Evolutionary conservation across 106 monocot genomes (phyloP), one percentile per base, ranked within the genome.

Genomic region (Dioscorea zingiberensis): DNA sequence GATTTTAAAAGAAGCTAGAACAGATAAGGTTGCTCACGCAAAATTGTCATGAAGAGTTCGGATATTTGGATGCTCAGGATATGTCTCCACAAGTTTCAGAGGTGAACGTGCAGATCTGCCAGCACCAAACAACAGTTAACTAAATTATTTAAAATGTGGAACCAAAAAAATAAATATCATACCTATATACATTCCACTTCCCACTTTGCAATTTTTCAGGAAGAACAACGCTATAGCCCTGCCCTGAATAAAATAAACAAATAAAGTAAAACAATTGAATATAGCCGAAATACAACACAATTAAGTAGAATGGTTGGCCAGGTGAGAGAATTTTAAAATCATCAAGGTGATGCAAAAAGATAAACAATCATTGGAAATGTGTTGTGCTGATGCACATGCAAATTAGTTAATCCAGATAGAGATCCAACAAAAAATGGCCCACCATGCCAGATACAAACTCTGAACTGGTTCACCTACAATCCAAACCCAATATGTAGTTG

Each of bases 111-210:
- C 86, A 58, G 98, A 98, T 70, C 98, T 93, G 78, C 58, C 27
- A 68, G 44, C 14, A 28, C 0, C 61, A 19, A 61, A 30, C 7
- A 62, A 51, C 4, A 61, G 27, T 76, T 25, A 72, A 27, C 22
- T 18, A 47, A 19, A 25, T 57, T 24, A n/a, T 19, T 61, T 27
- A 45, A 49, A 11, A 24, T 54, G 47, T 46, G 49, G 2, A 14
- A 62, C 10, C 2, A n/a, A 49, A 72, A 18, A 23, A 29, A 24
- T 21, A 62, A 55, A 77, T 44, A 38, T 0, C 23, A 9, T 76
- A 86, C 98, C 98, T 86, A 71, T 93, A 98, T 17, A 98, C 98
- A 69, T 93, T 98, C 93, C 98, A 98, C 54, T 86, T 98, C 60
- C 89, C 89, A 67, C 32, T 80, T 25, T 85, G 77, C 68, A 90